Conservation (phyloP, 257 asterid species). For the Plantago major region DNA sequence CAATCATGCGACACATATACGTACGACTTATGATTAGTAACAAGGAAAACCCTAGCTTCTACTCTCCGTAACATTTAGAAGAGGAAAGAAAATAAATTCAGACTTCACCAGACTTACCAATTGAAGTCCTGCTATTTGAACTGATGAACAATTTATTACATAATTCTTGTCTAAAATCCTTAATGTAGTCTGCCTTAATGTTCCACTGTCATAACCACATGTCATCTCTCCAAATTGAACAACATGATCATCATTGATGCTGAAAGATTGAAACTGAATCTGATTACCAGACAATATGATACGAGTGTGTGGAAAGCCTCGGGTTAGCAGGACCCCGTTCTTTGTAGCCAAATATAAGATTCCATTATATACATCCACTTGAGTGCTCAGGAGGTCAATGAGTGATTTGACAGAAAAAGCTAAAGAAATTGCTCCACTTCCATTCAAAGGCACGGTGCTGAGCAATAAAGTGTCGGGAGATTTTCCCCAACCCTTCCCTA, state of each 20-base stretch:
- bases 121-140: slow-evolving; percentile 40
- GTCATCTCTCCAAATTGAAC: slow-evolving; percentile 26
- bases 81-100: not conserved
- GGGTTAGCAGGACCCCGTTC: slow-evolving; percentile 37
- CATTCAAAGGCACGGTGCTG: slow-evolving; percentile 26
- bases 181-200: slow-evolving; percentile 8
- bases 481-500: slow-evolving; percentile 36
- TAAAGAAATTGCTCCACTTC: slow-evolving; percentile 35
- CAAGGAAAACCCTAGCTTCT: not conserved
- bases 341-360: slow-evolving; percentile 38
- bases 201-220: slow-evolving; percentile 23
- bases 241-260: slow-evolving; percentile 18
- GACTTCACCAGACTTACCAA: slow-evolving; percentile 30
- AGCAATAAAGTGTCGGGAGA: slow-evolving; percentile 26
- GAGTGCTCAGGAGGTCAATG: slow-evolving; percentile 22
- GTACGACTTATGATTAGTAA: not conserved
- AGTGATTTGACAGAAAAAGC: slow-evolving; percentile 35
- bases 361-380: slow-evolving; percentile 26
- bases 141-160: slow-evolving; percentile 28
- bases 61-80: not conserved
- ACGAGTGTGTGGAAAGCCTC: slow-evolving; percentile 37
- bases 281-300: slow-evolving; percentile 18
- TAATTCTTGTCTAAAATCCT: slow-evolving; percentile 31
- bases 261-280: slow-evolving; percentile 24
- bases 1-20: not conserved